Base-by-base conservation (phyloP, 306 rosid species). In the Trifolium subterraneum region DNA sequence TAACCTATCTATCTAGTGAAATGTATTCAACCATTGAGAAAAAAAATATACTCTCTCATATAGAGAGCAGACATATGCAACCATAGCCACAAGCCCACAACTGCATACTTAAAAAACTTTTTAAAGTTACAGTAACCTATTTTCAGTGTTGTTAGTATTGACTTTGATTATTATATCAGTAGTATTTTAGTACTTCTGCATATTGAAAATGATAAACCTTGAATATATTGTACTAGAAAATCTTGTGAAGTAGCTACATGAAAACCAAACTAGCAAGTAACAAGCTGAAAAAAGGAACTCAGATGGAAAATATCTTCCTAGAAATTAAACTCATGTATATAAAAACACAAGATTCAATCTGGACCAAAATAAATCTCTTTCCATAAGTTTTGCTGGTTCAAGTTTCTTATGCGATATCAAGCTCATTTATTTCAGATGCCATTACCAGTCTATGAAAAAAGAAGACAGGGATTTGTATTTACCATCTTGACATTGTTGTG, bases 401-500 rank as follows among this genome's bases (percentile, higher is more conserved):
- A 39, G 45, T 60, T 77, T 75, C 42, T 45, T 77, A 58, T 59
- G 38, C 7, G 2, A 52, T 20, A 54, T 54, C 42, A 19, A 79
- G 8, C 47, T 59, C 33, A 72, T 11, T 50, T 36, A n/a, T 72
- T 55, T 55, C 73, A 72, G 36, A 50, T 15, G 19, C 60, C 67
- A 80, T 18, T 10, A 74, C 36, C 58, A 65, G 72, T n/a, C 41
- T 50, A 67, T 38, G 44, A 51, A 58, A 67, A 78, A 54, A 74
- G 66, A 38, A 60, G 64, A 69, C 42, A n/a, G 51, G 70, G 51
- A 71, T 74, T 36, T 74, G 47, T 52, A 39, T 11, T 29, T 87
- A 95, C 99, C 99, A 95, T 95, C 88, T 92, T 92, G 78, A 92
- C 90, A 72, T 95, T 95, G 87, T 92, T 92, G 85, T 78, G 90